phyloP scores from a whole-genome alignment of 768 basidiomycete genomes.

The Kwoniella shandongensis region DNA sequence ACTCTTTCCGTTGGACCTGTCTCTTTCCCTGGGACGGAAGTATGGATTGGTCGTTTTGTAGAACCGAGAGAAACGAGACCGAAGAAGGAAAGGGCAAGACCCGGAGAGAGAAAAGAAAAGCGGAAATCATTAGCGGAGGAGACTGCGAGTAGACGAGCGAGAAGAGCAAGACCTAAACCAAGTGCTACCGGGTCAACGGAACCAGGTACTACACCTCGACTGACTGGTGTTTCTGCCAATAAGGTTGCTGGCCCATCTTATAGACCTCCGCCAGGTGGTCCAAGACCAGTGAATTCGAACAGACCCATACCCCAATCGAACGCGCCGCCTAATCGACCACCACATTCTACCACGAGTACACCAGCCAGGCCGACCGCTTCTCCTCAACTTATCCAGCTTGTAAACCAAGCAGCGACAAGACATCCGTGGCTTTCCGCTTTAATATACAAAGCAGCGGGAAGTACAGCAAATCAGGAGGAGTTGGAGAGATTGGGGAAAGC shows the following conservation, averaged over 20 bases:
- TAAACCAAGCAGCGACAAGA: constrained; percentile 41
- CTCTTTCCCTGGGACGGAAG: constrained; percentile 41
- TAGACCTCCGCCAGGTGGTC: not conserved
- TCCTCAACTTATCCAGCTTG: constrained; percentile 35
- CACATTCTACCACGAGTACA: not conserved
- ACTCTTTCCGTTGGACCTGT: constrained; percentile 40
- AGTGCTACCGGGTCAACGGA: not conserved
- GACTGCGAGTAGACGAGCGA: not conserved
- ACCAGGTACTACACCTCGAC: not conserved
- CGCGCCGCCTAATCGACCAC: not conserved
- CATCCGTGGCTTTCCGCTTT: constrained; percentile 42
- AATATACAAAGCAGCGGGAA: constrained; percentile 49
- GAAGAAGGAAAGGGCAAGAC: constrained; percentile 21
- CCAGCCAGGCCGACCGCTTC: constrained; percentile 12
- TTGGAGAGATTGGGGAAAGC: constrained; percentile 36
- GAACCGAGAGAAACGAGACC: constrained; percentile 23
- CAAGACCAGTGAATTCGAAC: not conserved
- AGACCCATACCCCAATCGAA: not conserved
- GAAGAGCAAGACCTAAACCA: constrained; percentile 4
- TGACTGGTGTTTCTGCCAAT: not conserved
- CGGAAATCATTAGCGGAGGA: constrained; percentile 8
- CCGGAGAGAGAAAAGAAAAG: constrained; percentile 21
- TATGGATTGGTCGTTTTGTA: constrained; percentile 49
- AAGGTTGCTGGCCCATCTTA: constrained; percentile 1
- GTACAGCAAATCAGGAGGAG: constrained; percentile 40